These are phyloP conservation scores for Trichoderma polysporum DNA, from an alignment of 2,329 filamentous ascomycete species.

Conservation along the genomic window DNA sequence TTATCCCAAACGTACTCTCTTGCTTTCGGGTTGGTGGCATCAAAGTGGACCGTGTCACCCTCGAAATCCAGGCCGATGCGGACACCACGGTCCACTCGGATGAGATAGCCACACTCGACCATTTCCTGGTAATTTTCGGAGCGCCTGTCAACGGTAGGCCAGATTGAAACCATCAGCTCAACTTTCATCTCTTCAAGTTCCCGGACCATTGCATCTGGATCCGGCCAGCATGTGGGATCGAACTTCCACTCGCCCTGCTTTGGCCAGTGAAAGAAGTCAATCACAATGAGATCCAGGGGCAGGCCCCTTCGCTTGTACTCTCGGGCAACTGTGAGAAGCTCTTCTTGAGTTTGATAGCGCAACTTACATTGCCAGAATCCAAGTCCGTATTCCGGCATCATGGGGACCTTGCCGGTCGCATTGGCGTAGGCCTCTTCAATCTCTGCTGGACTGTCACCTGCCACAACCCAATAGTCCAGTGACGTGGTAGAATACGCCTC, in stretches of 20 bases:
- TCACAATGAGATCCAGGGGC: conserved; percentile 64
- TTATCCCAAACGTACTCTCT: conserved; percentile 60
- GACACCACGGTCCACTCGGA: conserved; percentile 60
- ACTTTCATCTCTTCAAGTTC: conserved; percentile 59
- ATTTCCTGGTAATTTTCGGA: conserved; percentile 63
- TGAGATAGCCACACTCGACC: conserved; percentile 59
- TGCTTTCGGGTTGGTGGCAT: conserved; percentile 61
- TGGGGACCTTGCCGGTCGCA: conserved; percentile 59
- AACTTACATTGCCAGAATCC: conserved; percentile 70
- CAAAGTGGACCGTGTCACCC: conserved; percentile 60
- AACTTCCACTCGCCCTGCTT: conserved; percentile 68
- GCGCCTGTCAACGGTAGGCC: conserved; percentile 62
- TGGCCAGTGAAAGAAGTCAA: conserved; percentile 69
- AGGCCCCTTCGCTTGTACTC: conserved; percentile 57
- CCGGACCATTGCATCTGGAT: conserved; percentile 64
- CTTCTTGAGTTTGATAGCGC: conserved; percentile 64
- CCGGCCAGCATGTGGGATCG: conserved; percentile 63
- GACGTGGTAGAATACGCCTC: conserved; percentile 57
- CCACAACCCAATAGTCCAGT: conserved; percentile 65
- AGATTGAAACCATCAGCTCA: conserved; percentile 68
- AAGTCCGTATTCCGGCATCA: conserved; percentile 68
- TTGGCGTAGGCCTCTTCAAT: conserved; percentile 57
- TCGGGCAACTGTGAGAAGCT: conserved; percentile 58
- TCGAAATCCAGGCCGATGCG: conserved; percentile 59
- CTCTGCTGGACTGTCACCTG: conserved; percentile 53